Percentiles rank a stretch among this genome's conserved stretches.
phyloP scores from a whole-genome alignment of 2,329 filamentous ascomycete genomes.

The Coniochaeta sp. region DNA sequence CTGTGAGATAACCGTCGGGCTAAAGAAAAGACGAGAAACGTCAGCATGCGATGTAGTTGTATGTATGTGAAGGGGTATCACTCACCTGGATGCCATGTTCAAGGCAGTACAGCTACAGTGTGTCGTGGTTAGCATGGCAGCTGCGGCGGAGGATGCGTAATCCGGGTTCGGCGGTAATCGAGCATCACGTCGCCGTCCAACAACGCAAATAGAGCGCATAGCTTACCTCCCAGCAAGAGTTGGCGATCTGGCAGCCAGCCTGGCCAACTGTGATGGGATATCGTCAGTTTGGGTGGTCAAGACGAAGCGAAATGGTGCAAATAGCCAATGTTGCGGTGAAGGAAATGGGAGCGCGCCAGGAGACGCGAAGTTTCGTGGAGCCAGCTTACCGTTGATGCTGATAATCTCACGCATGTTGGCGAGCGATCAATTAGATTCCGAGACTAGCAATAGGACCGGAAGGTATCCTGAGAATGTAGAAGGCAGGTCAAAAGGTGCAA shows the following conservation, averaged over 20 bases:
- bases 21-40: slow-evolving; percentile 31
- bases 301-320: slow-evolving; percentile 5
- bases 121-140: slow-evolving; percentile 7
- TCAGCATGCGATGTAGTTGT: slow-evolving; percentile 19
- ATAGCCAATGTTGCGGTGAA: slow-evolving; percentile 35
- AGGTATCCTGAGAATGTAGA: slow-evolving; percentile 16
- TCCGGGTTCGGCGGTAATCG: background rate
- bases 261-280: slow-evolving; percentile 73
- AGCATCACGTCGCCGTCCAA: background rate
- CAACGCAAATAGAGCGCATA: slow-evolving; percentile 10
- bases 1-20: slow-evolving; percentile 98
- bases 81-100: slow-evolving; percentile 96
- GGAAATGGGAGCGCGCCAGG: slow-evolving; percentile 25
- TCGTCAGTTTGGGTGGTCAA: slow-evolving; percentile 41
- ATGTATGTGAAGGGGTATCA: background rate
- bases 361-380: background rate
- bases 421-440: slow-evolving; percentile 9
- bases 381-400: slow-evolving; percentile 85
- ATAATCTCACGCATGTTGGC: slow-evolving; percentile 97
- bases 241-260: slow-evolving; percentile 99
- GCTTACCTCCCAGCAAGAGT: slow-evolving; percentile 99
- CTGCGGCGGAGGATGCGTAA: background rate
- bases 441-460: slow-evolving; percentile 23
- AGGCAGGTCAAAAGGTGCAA: background rate
- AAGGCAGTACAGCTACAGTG: slow-evolving; percentile 88